phyloP scores from a whole-genome alignment of 2,329 filamentous ascomycete genomes.

The Simplicillium sp. region DNA sequence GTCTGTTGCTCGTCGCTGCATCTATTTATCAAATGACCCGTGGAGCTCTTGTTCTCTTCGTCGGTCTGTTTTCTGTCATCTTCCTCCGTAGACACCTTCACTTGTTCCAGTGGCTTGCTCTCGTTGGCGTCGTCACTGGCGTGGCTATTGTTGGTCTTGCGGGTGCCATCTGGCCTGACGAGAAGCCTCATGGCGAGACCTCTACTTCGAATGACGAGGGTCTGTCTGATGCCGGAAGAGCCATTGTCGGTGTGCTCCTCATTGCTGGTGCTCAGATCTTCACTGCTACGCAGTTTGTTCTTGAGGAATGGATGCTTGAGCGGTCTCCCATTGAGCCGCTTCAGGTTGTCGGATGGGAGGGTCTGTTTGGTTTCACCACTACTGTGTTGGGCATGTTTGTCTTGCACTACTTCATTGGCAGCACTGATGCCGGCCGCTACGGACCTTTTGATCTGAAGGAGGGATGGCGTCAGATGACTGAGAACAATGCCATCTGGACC shows the following conservation, averaged over 20 bases:
- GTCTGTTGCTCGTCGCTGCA: slow-evolving; percentile 84
- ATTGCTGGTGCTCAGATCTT: slow-evolving; percentile 96
- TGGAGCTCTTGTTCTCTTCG: slow-evolving; percentile 88
- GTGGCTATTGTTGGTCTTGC: slow-evolving; percentile 86
- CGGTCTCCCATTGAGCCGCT: slow-evolving; percentile 62
- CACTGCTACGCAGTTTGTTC: slow-evolving; percentile 89
- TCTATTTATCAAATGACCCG: slow-evolving; percentile 99
- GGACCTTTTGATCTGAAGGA: slow-evolving; percentile 89
- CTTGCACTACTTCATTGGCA: slow-evolving; percentile 68
- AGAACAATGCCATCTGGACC: slow-evolving; percentile 59
- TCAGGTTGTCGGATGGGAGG: slow-evolving; percentile 92
- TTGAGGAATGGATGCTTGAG: slow-evolving; percentile 86
- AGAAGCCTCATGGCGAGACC: slow-evolving; percentile 34
- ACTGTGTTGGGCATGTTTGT: slow-evolving; percentile 73
- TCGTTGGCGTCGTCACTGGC: slow-evolving; percentile 78
- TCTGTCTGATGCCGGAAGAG: slow-evolving; percentile 28
- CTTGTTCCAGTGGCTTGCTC: slow-evolving; percentile 85
- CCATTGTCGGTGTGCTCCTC: slow-evolving; percentile 74
- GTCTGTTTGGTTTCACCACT: slow-evolving; percentile 76
- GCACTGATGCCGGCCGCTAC: slow-evolving; percentile 60
- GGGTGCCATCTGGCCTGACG: slow-evolving; percentile 68
- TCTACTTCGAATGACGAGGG: slow-evolving; percentile 24
- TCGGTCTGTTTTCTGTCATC: slow-evolving; percentile 87
- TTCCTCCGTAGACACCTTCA: slow-evolving; percentile 75
- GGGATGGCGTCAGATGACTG: slow-evolving; percentile 71